Evolutionary conservation across 2,329 filamentous ascomycete genomes (phyloP).

Genomic region (Aspergillus flavus): DNA sequence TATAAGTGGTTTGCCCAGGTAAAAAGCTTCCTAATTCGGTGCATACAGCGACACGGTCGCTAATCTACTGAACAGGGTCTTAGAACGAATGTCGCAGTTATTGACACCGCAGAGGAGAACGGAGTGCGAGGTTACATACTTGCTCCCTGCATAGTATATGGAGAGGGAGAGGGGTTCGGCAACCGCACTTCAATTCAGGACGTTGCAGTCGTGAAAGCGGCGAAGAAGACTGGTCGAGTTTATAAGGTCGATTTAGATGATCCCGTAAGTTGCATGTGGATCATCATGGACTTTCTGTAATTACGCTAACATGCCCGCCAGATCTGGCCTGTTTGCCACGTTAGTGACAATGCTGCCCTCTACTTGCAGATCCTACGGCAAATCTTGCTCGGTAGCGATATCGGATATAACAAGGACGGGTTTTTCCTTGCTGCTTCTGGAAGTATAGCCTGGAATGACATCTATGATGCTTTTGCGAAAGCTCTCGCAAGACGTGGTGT

Average conservation of each 20-base stretch:
- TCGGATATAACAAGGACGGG: slow-evolving; percentile 47
- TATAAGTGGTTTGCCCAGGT: slow-evolving; percentile 1
- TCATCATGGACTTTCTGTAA: neutral
- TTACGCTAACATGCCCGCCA: slow-evolving; percentile 19
- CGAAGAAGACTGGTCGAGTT: slow-evolving; percentile 43
- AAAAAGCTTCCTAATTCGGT: neutral
- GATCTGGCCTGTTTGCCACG: slow-evolving; percentile 58
- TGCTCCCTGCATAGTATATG: slow-evolving; percentile 57
- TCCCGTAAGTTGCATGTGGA: slow-evolving; percentile 30
- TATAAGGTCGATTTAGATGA: slow-evolving; percentile 46
- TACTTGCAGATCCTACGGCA: slow-evolving; percentile 51
- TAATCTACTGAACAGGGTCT: slow-evolving; percentile 37
- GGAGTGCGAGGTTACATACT: slow-evolving; percentile 58
- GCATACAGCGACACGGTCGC: neutral
- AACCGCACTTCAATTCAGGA: slow-evolving; percentile 57
- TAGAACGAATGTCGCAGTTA: slow-evolving; percentile 46
- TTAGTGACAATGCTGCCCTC: slow-evolving; percentile 50
- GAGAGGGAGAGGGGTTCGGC: slow-evolving; percentile 53
- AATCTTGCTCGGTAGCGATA: slow-evolving; percentile 46
- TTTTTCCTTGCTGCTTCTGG: slow-evolving; percentile 57
- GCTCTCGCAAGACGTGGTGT: slow-evolving; percentile 44
- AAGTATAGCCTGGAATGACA: slow-evolving; percentile 53
- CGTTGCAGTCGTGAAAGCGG: slow-evolving; percentile 51
- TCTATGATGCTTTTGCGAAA: slow-evolving; percentile 52
- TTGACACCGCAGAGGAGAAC: slow-evolving; percentile 45